Evolutionary conservation across 805 yeast species (phyloP).

Genomic region (Starmerella vaccinii): DNA sequence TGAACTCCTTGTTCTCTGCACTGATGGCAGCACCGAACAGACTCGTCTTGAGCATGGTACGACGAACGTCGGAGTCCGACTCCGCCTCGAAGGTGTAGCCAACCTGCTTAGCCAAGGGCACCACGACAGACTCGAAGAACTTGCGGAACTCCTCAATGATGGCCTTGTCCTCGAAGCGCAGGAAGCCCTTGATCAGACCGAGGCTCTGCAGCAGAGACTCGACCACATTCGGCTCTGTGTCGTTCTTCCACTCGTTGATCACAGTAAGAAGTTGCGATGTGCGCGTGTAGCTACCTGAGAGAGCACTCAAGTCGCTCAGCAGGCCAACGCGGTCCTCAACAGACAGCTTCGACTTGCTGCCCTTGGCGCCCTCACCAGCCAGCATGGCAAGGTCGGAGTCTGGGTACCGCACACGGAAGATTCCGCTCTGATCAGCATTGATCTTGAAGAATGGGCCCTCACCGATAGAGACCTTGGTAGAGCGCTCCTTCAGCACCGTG

Average conservation of each 20-base stretch:
- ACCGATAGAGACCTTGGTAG: constrained; percentile 39
- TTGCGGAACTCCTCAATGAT: constrained; percentile 35
- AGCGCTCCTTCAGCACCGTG: constrained; percentile 44
- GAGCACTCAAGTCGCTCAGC: constrained; percentile 49
- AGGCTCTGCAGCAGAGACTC: constrained; percentile 38
- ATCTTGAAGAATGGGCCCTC: constrained; percentile 42
- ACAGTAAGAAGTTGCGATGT: constrained; percentile 40
- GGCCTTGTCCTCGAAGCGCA: constrained; percentile 39
- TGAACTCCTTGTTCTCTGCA: constrained; percentile 30
- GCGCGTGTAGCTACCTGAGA: constrained; percentile 42
- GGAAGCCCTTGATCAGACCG: constrained; percentile 36
- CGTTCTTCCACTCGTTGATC: constrained; percentile 40
- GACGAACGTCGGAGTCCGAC: constrained; percentile 44
- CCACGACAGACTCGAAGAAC: constrained; percentile 45
- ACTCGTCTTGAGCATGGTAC: constrained; percentile 56
- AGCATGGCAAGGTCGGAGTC: constrained; percentile 43
- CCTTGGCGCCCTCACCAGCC: constrained; percentile 43
- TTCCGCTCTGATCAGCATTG: constrained; percentile 52
- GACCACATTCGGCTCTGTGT: constrained; percentile 47
- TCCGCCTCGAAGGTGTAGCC: constrained; percentile 61
- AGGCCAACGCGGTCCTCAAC: constrained; percentile 58
- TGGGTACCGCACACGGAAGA: constrained; percentile 49
- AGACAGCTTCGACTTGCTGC: constrained; percentile 39
- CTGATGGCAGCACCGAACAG: constrained; percentile 35
- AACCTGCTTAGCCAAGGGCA: constrained; percentile 42